Base-by-base conservation (phyloP, 179 eudicot species). In the Drosera spatulata region DNA sequence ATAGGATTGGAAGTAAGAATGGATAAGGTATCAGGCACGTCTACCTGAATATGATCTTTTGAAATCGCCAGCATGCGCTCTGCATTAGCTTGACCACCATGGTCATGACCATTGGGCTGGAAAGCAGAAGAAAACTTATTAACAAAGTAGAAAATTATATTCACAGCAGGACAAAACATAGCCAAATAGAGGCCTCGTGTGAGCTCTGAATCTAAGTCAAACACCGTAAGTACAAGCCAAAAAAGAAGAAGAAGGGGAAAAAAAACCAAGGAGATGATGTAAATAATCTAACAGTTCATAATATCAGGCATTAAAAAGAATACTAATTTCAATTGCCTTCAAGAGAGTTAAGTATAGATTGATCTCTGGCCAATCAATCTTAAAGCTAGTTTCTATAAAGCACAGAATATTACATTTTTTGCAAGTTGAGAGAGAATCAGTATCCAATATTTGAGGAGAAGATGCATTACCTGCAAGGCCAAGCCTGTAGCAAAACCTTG, bases 21-120 rank as follows among this genome's bases (percentile, higher is more conserved):
- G 33, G 33, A 22, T 22, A 22, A 22, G 33, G 33, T 22, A 50
- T 50, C 53, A 50, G 1, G 53, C 10, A 12, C 2, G 11, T 4
- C 13, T 44, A 90, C 99, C 96, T 86, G 95, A 71, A 93, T 93
- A 69, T 82, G 91, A 77, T 93, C 99, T 79, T 82, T 89, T 39
- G 84, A 75, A 44, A 61, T 60, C 56, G 95, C 87, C 70, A 88
- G 99, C 82, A 81, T 82, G 47, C 73, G 83, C 73, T 22, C 33
- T 22, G 33, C 33, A 22, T 22, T 22, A 22, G 1, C 33, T 22
- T 22, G 33, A 22, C 0, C 64, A 60, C 96, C 95, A 76, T 88
- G 93, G 72, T 89, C 85, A 68, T 84, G 83, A 65, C 71, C 90
- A 78, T 93, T 93, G 58, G 99, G 90, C 99, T 93, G 90, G 71